Evolutionary conservation across 2,329 filamentous ascomycete species (phyloP).

Genomic region (Emmonsia crescens): DNA sequence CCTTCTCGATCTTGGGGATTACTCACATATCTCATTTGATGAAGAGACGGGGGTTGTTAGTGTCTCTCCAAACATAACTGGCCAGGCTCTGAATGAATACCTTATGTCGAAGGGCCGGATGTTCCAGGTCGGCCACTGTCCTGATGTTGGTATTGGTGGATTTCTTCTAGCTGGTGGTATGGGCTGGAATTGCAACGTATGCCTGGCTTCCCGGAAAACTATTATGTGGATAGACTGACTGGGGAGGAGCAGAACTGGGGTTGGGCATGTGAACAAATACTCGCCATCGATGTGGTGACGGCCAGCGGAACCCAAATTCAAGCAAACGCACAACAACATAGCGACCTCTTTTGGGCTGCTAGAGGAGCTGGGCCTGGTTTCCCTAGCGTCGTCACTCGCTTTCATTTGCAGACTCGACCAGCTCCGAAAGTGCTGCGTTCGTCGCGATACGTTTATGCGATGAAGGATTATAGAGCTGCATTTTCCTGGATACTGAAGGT

Average conservation of each 20-base stretch:
- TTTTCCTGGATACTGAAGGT: slow-evolving; percentile 38
- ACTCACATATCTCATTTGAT: background rate
- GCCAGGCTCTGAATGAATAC: background rate
- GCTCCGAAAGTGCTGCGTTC: slow-evolving; percentile 20
- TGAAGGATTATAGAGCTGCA: slow-evolving; percentile 35
- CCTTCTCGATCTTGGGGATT: background rate
- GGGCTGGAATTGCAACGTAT: slow-evolving; percentile 4
- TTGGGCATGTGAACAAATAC: background rate
- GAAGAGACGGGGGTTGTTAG: background rate
- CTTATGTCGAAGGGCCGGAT: background rate
- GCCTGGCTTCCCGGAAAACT: background rate
- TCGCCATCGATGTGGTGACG: background rate
- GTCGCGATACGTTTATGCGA: slow-evolving; percentile 39
- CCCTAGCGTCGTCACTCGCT: slow-evolving; percentile 43
- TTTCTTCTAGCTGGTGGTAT: slow-evolving; percentile 1
- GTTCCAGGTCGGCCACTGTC: background rate
- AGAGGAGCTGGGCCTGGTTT: slow-evolving; percentile 42
- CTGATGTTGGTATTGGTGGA: background rate
- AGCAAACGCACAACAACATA: slow-evolving; percentile 25
- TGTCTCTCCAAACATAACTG: background rate
- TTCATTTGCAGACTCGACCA: slow-evolving; percentile 34
- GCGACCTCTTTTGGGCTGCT: slow-evolving; percentile 41
- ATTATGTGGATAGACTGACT: background rate
- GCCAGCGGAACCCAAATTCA: background rate
- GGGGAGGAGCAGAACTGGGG: background rate